Conservation (phyloP, 805 yeast species). For the Clavispora phyllophila region DNA sequence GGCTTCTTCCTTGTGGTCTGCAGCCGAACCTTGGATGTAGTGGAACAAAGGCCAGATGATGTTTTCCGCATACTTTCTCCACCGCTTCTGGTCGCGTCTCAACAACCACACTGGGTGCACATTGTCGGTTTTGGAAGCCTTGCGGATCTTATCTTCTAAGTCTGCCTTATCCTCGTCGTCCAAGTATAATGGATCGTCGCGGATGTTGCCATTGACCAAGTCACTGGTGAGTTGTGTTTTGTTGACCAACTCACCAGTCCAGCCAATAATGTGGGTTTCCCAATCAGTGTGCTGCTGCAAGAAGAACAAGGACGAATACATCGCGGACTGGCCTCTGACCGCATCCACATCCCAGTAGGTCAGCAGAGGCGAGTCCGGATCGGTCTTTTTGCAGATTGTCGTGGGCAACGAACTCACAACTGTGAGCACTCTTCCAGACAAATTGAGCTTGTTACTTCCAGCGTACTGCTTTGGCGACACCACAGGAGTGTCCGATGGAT, state of each 20-base stretch:
- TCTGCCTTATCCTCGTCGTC: conserved; percentile 49
- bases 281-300: conserved; percentile 65
- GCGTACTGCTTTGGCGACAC: conserved; percentile 28
- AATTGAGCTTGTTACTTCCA: conserved; percentile 24
- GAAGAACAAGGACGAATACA: conserved; percentile 68
- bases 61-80: conserved; percentile 89
- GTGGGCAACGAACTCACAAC: conserved; percentile 67
- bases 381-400: conserved; percentile 44
- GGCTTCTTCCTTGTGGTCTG: conserved; percentile 64
- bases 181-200: conserved; percentile 56
- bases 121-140: conserved; percentile 42
- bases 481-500: conserved; percentile 13
- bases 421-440: conserved; percentile 64
- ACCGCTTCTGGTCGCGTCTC: conserved; percentile 70
- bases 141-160: conserved; percentile 44
- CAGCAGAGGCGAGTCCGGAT: conserved; percentile 20
- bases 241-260: conserved; percentile 85
- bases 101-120: conserved; percentile 88
- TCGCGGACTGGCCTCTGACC: conserved; percentile 77
- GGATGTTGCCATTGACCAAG: conserved; percentile 26
- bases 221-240: conserved; percentile 17
- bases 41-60: conserved; percentile 94
- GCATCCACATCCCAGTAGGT: conserved; percentile 56
- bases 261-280: conserved; percentile 85
- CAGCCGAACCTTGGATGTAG: conserved; percentile 75